These are phyloP conservation scores for Emiliania huxleyi DNA, from an alignment of 78 protist species.

Conservation along the genomic window DNA sequence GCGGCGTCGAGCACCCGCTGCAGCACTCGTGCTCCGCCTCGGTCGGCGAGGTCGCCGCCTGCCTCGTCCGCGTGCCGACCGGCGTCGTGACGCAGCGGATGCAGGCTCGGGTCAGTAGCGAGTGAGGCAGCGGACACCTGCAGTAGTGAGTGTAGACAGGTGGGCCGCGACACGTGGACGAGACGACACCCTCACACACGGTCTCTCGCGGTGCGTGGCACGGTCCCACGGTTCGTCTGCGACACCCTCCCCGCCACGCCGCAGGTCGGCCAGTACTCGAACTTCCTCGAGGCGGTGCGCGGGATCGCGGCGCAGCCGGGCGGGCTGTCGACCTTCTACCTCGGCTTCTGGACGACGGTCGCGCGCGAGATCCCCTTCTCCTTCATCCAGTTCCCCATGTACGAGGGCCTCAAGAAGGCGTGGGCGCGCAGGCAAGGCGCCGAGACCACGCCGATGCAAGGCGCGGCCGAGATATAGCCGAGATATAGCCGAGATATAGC, in stretches of 20 bases:
- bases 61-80: constrained; percentile 71
- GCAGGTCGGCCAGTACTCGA: neutral
- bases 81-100: constrained; percentile 59
- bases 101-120: no score
- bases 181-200: no score
- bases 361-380: constrained; percentile 69
- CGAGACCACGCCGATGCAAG: constrained; percentile 16
- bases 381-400: constrained; percentile 62
- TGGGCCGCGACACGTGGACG: no score
- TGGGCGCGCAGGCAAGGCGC: neutral
- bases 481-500: no score
- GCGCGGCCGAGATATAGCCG: no score
- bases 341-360: constrained; percentile 18
- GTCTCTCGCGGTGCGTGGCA: no score
- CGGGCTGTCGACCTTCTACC: neutral
- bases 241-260: no score
- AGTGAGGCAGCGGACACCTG: no score
- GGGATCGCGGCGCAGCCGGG: neutral
- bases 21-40: constrained; percentile 44
- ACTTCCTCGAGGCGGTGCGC: neutral
- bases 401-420: constrained; percentile 46
- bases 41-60: constrained; percentile 55
- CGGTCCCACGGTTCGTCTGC: no score
- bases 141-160: no score
- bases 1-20: neutral